Evolutionary conservation across 352 stramenopile species (phyloP).

Genomic region (Vaucheria bursata): DNA sequence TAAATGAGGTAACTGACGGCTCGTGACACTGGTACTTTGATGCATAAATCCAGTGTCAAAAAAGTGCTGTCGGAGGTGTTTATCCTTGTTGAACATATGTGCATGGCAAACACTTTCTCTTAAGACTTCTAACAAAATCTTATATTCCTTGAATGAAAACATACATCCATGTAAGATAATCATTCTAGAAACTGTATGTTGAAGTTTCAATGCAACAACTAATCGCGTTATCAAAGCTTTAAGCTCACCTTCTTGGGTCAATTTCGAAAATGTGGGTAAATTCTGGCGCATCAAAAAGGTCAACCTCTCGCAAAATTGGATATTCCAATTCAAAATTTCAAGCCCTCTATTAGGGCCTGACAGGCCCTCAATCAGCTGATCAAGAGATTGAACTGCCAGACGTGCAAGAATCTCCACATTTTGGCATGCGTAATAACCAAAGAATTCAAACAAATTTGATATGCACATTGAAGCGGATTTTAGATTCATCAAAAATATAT

Average conservation of each 20-base stretch:
- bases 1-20: constrained; percentile 27
- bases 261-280: neutral
- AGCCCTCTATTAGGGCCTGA: neutral
- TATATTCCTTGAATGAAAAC: too few relatives aligned
- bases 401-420: constrained; percentile 18
- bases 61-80: neutral
- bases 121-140: too few relatives aligned
- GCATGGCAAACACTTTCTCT: too few relatives aligned
- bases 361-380: constrained; percentile 31
- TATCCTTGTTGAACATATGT: neutral
- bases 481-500: neutral
- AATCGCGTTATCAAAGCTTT: neutral
- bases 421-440: constrained; percentile 2
- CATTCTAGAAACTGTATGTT: too few relatives aligned
- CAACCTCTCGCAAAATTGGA: neutral
- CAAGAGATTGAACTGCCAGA: constrained; percentile 24
- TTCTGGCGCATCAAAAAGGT: neutral
- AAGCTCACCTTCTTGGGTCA: constrained; percentile 9
- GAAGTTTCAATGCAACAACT: too few relatives aligned
- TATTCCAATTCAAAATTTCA: neutral
- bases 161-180: too few relatives aligned
- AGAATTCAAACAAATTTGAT: neutral
- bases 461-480: neutral
- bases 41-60: constrained; percentile 1
- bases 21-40: neutral